Conservation (phyloP, 1,284 basidiomycete genomes). For the Ceratobasidium sp. region DNA sequence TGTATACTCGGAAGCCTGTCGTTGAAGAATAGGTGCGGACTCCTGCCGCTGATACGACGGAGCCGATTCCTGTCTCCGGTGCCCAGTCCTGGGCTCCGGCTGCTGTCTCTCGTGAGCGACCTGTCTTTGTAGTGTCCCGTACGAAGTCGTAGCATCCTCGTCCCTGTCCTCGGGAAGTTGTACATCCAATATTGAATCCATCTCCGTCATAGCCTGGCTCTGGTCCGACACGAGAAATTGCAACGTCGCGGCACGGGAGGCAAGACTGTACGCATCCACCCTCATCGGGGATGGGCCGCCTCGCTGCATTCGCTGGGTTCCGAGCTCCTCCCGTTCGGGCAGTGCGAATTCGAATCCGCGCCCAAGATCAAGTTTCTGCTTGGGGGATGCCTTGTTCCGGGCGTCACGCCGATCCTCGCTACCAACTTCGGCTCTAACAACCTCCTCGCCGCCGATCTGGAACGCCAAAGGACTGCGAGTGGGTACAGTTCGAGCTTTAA, state of each 20-base stretch:
- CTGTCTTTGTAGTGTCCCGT: not conserved
- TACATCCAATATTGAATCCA: slow-evolving; percentile 32
- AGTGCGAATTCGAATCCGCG: slow-evolving; percentile 29
- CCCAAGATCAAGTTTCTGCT: slow-evolving; percentile 19
- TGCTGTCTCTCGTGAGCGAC: not conserved
- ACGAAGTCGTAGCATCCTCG: slow-evolving; percentile 18
- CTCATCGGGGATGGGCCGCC: too few species aligned
- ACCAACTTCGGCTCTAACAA: too few species aligned
- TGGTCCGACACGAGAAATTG: slow-evolving; percentile 8
- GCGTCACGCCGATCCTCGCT: too few species aligned
- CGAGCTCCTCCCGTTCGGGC: not conserved
- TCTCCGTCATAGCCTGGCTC: slow-evolving; percentile 14
- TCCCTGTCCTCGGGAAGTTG: slow-evolving; percentile 14
- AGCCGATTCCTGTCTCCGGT: not conserved
- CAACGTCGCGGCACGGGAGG: slow-evolving; percentile 28
- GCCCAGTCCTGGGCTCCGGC: not conserved
- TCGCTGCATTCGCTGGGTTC: too few species aligned
- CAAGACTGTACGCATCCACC: too few species aligned
- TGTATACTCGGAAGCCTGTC: too few species aligned
- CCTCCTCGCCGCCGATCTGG: not conserved
- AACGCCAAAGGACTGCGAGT: slow-evolving; percentile 3
- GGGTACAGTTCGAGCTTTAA: slow-evolving; percentile 11
- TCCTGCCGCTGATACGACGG: not conserved
- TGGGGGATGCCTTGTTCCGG: not conserved
- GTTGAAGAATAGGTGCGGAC: not conserved